Conservation (phyloP, 140 eudicot species). For the Erigeron philadelphicus region DNA sequence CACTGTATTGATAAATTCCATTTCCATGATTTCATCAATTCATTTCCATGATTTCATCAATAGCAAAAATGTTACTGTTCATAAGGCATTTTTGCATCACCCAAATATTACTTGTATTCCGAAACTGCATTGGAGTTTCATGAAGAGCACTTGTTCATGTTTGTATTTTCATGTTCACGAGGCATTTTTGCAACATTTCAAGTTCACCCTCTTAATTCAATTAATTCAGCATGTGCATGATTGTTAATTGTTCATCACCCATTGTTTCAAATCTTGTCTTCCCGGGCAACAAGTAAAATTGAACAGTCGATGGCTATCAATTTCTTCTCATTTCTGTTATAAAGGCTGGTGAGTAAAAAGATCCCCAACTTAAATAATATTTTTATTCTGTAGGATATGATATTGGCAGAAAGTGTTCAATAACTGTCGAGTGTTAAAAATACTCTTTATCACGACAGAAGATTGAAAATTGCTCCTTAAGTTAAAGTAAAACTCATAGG, state of each 20-base stretch:
- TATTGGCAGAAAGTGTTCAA: neutral
- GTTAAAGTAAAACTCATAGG: neutral
- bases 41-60: too few relatives aligned
- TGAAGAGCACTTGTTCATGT: neutral
- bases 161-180: neutral
- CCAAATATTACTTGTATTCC: neutral
- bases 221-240: neutral
- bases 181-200: neutral
- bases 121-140: neutral
- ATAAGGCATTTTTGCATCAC: neutral
- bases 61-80: neutral
- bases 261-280: neutral
- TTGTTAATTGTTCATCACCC: constrained; percentile 10
- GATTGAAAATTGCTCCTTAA: constrained; percentile 1
- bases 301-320: neutral
- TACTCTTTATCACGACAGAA: neutral
- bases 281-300: constrained; percentile 6
- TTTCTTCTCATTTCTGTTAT: constrained; percentile 9
- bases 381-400: neutral
- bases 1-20: too few relatives aligned
- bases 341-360: neutral
- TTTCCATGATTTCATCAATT: too few relatives aligned
- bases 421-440: constrained; percentile 1
- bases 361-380: neutral
- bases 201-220: neutral